Evolutionary conservation across 768 basidiomycete species (phyloP), one percentile per base, ranked within the genome.

Genomic region (Amyloporia xantha): DNA sequence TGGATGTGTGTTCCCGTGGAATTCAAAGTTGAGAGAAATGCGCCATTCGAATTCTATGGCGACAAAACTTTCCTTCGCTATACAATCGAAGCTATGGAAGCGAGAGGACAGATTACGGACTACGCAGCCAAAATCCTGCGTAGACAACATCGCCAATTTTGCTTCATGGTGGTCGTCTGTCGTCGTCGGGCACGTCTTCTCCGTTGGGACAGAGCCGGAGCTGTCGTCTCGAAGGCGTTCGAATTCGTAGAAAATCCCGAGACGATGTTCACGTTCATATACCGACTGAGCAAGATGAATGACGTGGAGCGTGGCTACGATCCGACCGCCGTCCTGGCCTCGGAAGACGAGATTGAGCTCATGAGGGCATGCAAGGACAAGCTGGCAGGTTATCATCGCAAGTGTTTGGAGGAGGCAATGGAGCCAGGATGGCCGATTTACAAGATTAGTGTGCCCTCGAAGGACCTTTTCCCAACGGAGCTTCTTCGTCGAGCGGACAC

Each of bases 401-500:
- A 37, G 2, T 21, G 23, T n/a, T 23, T 35, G 1, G 12, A 30
- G 11, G 20, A 19, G 21, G 50, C 44, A 6, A 24, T 27, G 9
- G 15, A 41, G 24, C n/a, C 17, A 19, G 48, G 41, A 30, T 37
- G 25, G 30, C 44, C 43, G 20, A 25, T 48, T 15, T 44, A 42
- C 30, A 23, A 46, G 45, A 19, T 49, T 10, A 36, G 1, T 7
- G 26, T 50, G 23, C 25, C 24, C 12, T 44, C 41, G 21, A 23
- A 46, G 21, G 21, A 35, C 41, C 12, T 50, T 2, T 24, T 19
- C 24, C 4, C 27, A 13, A 24, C 5, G 45, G 30, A 43, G 17
- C 24, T 53, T 48, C 42, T 44, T 56, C 25, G 41, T 56, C 27
- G 48, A 48, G 12, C n/a, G 23, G 7, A 15, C 41, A n/a, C 25